These are phyloP conservation scores for Penicillium daleae DNA, from an alignment of 495 filamentous ascomycete genomes.

Conservation along the genomic window DNA sequence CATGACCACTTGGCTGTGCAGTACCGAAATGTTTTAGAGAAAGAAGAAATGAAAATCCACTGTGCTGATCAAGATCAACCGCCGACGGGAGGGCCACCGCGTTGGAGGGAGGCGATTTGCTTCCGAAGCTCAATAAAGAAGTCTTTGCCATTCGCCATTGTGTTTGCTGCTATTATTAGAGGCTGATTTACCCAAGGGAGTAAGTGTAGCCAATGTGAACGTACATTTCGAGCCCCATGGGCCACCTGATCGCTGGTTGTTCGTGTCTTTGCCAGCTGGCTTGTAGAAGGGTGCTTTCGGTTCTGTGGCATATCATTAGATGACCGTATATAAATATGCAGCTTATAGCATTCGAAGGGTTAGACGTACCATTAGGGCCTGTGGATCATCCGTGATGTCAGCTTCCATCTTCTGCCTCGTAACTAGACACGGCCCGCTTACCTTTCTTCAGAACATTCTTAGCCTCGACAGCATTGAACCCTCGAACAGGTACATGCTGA, in stretches of 20 bases:
- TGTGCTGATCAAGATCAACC: slow-evolving; percentile 34
- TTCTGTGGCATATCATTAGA: slow-evolving; percentile 29
- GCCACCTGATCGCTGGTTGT: slow-evolving; percentile 41
- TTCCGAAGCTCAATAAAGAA: slow-evolving; percentile 59
- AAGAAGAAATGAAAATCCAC: slow-evolving; percentile 17
- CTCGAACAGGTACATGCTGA: slow-evolving; percentile 49
- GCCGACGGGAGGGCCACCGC: slow-evolving; percentile 45
- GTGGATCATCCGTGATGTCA: not conserved
- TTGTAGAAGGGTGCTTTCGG: slow-evolving; percentile 45
- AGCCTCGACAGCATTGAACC: slow-evolving; percentile 53
- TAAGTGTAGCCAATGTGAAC: slow-evolving; percentile 5
- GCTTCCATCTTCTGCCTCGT: not conserved
- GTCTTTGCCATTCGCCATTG: slow-evolving; percentile 58
- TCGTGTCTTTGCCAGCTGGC: slow-evolving; percentile 42
- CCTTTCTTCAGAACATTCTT: slow-evolving; percentile 47
- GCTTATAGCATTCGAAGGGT: not conserved
- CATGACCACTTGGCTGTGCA: slow-evolving; percentile 27
- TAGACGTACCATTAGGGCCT: slow-evolving; percentile 36
- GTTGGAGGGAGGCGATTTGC: slow-evolving; percentile 49
- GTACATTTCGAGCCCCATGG: slow-evolving; percentile 58
- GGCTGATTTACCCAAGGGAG: not conserved
- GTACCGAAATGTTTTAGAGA: slow-evolving; percentile 16
- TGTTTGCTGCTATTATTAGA: slow-evolving; percentile 45
- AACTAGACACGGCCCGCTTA: slow-evolving; percentile 17
- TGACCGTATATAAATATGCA: not conserved